Conservation (phyloP, 2,329 filamentous ascomycete species). For the Aureobasidium leucospermi region DNA sequence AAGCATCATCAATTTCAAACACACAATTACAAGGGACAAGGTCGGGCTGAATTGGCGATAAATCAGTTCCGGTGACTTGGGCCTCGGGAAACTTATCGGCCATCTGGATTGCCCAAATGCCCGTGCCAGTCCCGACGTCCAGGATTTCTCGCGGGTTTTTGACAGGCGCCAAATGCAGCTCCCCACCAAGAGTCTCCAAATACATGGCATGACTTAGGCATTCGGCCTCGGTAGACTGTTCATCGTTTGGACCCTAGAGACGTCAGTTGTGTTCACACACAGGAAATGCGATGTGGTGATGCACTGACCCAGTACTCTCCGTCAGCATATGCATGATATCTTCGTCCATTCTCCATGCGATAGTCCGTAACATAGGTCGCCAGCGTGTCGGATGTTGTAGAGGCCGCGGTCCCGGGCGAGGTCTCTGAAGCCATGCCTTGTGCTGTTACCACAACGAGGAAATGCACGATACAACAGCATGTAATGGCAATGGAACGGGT, state of each 20-base stretch:
- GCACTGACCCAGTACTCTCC: conserved; percentile 22
- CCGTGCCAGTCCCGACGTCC: conserved; percentile 46
- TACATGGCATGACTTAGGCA: conserved; percentile 39
- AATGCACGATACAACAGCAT: not conserved
- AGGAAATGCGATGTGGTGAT: conserved; percentile 12
- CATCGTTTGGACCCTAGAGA: conserved; percentile 34
- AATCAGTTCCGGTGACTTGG: conserved; percentile 40
- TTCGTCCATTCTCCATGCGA: conserved; percentile 28
- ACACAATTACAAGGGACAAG: conserved; percentile 40
- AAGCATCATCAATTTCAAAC: conserved; percentile 43
- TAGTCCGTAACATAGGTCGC: conserved; percentile 17
- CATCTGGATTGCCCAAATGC: conserved; percentile 32
- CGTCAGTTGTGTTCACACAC: not conserved
- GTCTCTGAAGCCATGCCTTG: not conserved
- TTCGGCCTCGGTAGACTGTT: conserved; percentile 35
- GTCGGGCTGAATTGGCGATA: conserved; percentile 43
- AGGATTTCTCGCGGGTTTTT: conserved; percentile 27
- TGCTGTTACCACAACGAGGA: not conserved
- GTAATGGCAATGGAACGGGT: not conserved
- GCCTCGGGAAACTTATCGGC: conserved; percentile 24
- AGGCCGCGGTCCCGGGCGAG: not conserved
- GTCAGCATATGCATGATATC: conserved; percentile 30
- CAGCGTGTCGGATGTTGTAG: conserved; percentile 12
- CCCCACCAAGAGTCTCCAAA: conserved; percentile 26
- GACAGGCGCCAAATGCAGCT: conserved; percentile 26